Evolutionary conservation across 441 rosid species (phyloP).

Genomic region (Eruca vesicaria): DNA sequence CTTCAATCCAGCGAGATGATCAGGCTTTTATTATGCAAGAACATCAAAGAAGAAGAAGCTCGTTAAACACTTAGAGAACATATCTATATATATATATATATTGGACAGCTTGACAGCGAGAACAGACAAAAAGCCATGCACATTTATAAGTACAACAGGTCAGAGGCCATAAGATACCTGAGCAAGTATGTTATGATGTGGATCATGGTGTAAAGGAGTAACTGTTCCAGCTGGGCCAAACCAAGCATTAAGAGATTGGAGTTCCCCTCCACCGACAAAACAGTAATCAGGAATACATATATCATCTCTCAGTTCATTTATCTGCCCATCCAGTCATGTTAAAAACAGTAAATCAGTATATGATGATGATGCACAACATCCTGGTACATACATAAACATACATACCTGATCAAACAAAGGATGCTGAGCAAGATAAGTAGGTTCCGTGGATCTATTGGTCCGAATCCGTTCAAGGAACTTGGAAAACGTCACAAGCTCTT

Average conservation of each 20-base stretch:
- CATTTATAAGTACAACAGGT: background rate
- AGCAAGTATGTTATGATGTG: constrained; percentile 93
- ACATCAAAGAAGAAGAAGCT: constrained; percentile 30
- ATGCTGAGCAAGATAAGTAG: constrained; percentile 95
- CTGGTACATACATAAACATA: background rate
- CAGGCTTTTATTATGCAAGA: constrained; percentile 32
- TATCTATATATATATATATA: too few relatives aligned
- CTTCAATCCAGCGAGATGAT: constrained; percentile 36
- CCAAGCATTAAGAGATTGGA: constrained; percentile 90
- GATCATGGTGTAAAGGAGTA: constrained; percentile 97
- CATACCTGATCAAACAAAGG: constrained; percentile 92
- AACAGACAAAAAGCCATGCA: constrained; percentile 17
- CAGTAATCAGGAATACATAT: constrained; percentile 91
- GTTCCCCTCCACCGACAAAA: constrained; percentile 87
- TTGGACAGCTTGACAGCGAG: background rate
- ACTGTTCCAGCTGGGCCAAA: constrained; percentile 96
- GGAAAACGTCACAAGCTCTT: constrained; percentile 89
- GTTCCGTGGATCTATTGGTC: constrained; percentile 43
- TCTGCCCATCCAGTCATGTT: constrained; percentile 43
- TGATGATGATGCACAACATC: background rate
- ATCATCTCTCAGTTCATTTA: constrained; percentile 78
- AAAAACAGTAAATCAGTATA: constrained; percentile 7
- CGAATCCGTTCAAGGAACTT: constrained; percentile 82
- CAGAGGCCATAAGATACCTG: constrained; percentile 51
- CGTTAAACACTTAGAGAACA: constrained; percentile 12